Evolutionary conservation across 2,329 filamentous ascomycete species (phyloP), one percentile per base, ranked within the genome.

Genomic region (Zarea fungicola): DNA sequence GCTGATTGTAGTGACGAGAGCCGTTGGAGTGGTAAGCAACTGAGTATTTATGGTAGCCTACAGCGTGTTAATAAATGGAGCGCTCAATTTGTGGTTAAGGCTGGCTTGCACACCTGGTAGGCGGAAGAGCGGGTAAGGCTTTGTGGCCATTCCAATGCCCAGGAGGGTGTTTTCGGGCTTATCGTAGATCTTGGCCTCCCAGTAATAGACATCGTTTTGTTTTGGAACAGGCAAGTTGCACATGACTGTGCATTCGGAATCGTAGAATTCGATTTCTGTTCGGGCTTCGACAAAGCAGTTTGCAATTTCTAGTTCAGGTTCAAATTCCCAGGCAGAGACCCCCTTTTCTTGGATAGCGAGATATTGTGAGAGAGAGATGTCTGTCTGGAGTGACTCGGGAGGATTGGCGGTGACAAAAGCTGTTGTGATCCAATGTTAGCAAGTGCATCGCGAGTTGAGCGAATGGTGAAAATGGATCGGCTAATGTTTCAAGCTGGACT

Each of bases 311-410:
- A 97, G 73, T 67, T 99, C 93, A n/a, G 93, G 93, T 67, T 97
- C 93, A 62, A 99, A 99, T 67, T 99, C 93, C 93, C 93, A 99
- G 6, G 93, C 93, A 5, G 93, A 96, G n/a, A 99, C 92, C 43
- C 93, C 93, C 68, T 99, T 99, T 73, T 99, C 93, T 72, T 99
- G 93, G 57, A 99, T 99, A 35, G 93, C 93, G 51, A 99, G 79
- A 65, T 96, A 97, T 66, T 99, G 93, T 29, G 93, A 97, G 55
- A 99, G 73, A 19, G 93, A 97, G 56, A 99, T 99, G 64, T 99
- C 93, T 57, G 93, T 97, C 62, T 93, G 90, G 51, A 92, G 74
- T 7, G 93, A 97, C 67, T 99, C 93, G 56, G 93, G 90, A 3
- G 92, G 93, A 63, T 97, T 96, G 49, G 85, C 89, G 66, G 93